Conservation (phyloP, 129 eudicot species). For the Flaveria robusta region DNA sequence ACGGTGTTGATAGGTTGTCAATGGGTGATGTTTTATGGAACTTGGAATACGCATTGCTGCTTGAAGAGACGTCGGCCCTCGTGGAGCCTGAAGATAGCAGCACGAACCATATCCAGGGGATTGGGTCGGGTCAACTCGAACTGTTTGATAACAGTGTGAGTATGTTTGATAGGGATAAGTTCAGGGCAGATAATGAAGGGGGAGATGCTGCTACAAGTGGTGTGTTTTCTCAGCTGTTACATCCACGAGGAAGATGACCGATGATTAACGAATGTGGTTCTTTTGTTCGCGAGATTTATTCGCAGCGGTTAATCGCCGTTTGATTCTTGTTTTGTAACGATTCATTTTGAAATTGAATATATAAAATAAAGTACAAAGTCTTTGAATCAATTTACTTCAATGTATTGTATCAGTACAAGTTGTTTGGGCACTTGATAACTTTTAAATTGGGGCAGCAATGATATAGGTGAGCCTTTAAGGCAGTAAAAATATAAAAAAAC, state of each 20-base stretch:
- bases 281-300: slow-evolving; percentile 2
- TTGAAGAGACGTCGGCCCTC: slow-evolving; percentile 83
- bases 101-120: slow-evolving; percentile 80
- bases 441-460: too few relatives aligned
- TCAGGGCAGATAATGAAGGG: slow-evolving; percentile 65
- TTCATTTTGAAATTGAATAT: slow-evolving; percentile 22
- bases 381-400: neutral
- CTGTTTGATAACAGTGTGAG: slow-evolving; percentile 77
- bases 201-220: slow-evolving; percentile 79
- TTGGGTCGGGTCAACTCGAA: slow-evolving; percentile 58
- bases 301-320: neutral
- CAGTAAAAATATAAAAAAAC: too few relatives aligned
- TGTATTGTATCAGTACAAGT: neutral
- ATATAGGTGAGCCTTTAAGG: too few relatives aligned
- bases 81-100: slow-evolving; percentile 90
- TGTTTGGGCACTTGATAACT: neutral
- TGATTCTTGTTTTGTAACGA: slow-evolving; percentile 27
- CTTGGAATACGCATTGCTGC: slow-evolving; percentile 92
- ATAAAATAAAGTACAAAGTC: slow-evolving; percentile 25
- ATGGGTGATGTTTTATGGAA: slow-evolving; percentile 99
- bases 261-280: neutral
- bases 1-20: slow-evolving; percentile 93
- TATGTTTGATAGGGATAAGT: slow-evolving; percentile 60
- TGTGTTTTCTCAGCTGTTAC: slow-evolving; percentile 90
- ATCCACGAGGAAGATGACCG: slow-evolving; percentile 89